phyloP scores from a whole-genome alignment of 1,284 basidiomycete genomes.

The Mycena sp. region DNA sequence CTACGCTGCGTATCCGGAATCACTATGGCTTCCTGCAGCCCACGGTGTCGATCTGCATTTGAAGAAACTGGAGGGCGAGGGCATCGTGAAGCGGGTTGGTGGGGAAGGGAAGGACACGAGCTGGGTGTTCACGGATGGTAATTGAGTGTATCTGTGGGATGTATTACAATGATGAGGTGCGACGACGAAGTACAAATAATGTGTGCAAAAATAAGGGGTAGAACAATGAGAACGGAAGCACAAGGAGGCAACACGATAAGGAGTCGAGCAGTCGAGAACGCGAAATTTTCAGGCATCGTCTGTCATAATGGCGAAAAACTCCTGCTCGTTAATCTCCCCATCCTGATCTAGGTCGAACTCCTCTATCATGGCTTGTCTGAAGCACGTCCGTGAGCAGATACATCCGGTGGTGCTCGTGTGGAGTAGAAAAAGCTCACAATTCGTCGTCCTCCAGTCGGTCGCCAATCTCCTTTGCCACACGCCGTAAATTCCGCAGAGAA shows the following conservation, averaged over 20 bases:
- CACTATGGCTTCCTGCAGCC: constrained; percentile 80
- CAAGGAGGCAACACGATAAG: too few species aligned
- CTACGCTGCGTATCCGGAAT: constrained; percentile 77
- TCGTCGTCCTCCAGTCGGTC: constrained; percentile 97
- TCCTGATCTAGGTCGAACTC: constrained; percentile 99
- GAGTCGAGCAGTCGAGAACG: background rate
- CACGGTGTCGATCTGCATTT: constrained; percentile 79
- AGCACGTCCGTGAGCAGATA: constrained; percentile 29
- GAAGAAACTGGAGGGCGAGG: constrained; percentile 77
- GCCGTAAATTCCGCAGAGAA: constrained; percentile 87
- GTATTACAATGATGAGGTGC: constrained; percentile 1
- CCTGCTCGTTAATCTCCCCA: constrained; percentile 95
- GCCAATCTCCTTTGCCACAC: constrained; percentile 97
- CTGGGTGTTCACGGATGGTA: constrained; percentile 41
- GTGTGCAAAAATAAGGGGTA: background rate
- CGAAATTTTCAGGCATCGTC: constrained; percentile 64
- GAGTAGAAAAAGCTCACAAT: constrained; percentile 70
- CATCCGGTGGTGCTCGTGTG: constrained; percentile 20
- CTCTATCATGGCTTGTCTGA: constrained; percentile 99
- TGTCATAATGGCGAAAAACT: constrained; percentile 97
- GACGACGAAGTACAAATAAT: background rate
- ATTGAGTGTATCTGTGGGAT: too few species aligned
- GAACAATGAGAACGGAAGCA: too few species aligned
- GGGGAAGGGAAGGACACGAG: constrained; percentile 57
- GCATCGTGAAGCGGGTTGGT: constrained; percentile 57